Conservation (phyloP, 768 basidiomycete genomes). For the Agaricus subrufescens region DNA sequence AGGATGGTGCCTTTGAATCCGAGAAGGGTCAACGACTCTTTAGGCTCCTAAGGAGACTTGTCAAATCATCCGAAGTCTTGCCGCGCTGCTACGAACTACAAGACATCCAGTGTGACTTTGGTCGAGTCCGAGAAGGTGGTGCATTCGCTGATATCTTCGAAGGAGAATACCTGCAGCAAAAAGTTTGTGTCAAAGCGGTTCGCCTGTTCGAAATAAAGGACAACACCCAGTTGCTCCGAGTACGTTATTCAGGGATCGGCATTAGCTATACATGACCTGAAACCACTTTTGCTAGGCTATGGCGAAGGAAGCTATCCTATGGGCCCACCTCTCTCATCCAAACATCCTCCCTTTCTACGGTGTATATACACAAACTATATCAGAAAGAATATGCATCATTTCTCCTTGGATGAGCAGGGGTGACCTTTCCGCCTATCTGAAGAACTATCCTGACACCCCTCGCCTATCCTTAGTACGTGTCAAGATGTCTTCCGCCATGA, state of each 20-base stretch:
- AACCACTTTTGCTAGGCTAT: neutral
- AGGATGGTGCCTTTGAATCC: neutral
- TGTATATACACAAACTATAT: conserved; percentile 14
- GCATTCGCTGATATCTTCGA: neutral
- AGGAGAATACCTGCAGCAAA: neutral
- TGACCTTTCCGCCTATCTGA: conserved; percentile 14
- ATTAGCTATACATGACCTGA: neutral
- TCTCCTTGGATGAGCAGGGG: conserved; percentile 19
- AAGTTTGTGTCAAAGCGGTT: neutral
- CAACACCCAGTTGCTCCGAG: neutral
- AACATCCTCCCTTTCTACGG: conserved; percentile 33
- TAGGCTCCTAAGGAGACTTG: neutral
- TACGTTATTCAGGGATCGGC: neutral
- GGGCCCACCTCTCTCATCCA: conserved; percentile 27
- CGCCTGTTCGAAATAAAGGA: too few relatives aligned
- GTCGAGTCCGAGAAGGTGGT: neutral
- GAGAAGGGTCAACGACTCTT: neutral
- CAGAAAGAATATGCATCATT: conserved; percentile 10
- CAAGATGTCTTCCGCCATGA: too few relatives aligned
- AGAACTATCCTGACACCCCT: conserved; percentile 5
- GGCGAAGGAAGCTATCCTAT: conserved; percentile 23
- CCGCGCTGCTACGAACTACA: neutral
- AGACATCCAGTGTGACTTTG: neutral
- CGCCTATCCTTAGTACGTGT: conserved; percentile 11
- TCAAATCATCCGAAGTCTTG: neutral